Base-by-base conservation (phyloP, 2,329 filamentous ascomycete species). In the Alternaria dauci region DNA sequence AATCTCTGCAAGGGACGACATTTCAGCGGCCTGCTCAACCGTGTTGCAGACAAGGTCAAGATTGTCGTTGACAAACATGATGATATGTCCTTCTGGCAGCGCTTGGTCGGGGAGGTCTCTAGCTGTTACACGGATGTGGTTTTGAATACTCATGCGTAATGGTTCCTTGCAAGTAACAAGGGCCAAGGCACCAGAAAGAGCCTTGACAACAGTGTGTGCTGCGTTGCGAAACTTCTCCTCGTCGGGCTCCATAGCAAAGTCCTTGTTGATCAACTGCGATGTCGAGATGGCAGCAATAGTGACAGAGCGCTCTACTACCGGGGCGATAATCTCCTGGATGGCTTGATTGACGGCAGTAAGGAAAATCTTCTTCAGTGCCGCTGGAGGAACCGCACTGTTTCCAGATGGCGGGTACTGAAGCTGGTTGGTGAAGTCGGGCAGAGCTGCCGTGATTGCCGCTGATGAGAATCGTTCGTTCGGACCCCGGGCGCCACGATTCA, bases 51-150 rank as follows among this genome's bases (percentile, higher is more conserved):
- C 94, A 41, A 93, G 86, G 70, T 99, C 95, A 30, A 99, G 86
- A 76, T 99, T 99, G 67, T 96, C 94, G 77, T 98, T 99, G 62
- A 99, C 94, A 79, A 96, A 98, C 92, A 99, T 97, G 58, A 98
- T 87, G 62, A 99, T 95, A 32, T 95, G 92, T 7, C 95, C 95
- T 80, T 99, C 95, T 0, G 95, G 93, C 63, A 99, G 86, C 16
- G 92, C 91, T 70, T 90, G 87, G 54, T 88, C 85, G 2, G 85
- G 85, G 41, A 87, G 81, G 52, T 87, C 86, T 58, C 86, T 83
- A 54, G 92, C 91, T 55, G 92, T 89, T 38, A 96, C 86, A n/a
- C 95, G 91, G 78, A 99, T 93, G 75, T 98, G 96, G 80, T 98
- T 99, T 55, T 91, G 96, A 79, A 99, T 96, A 80, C 96, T 98